Conservation (phyloP, 352 stramenopile genomes). For the Globisporangium parvum region DNA sequence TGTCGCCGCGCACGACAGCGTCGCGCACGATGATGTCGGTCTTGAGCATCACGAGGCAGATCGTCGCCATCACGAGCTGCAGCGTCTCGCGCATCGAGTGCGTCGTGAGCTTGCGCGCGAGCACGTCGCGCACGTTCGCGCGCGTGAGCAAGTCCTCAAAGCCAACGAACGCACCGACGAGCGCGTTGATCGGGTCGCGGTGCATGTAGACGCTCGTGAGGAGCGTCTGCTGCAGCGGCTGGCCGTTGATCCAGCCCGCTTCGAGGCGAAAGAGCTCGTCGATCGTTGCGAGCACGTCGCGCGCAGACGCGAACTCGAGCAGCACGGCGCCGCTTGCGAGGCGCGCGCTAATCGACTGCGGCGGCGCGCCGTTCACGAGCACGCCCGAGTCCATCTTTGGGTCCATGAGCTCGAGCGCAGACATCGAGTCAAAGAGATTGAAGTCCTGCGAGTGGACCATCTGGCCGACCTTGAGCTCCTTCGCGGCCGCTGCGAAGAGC, state of each 20-base stretch:
- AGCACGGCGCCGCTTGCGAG: conserved; percentile 30
- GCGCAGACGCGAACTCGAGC: conserved; percentile 57
- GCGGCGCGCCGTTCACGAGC: conserved; percentile 49
- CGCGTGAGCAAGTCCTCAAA: conserved; percentile 17
- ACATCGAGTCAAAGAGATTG: conserved; percentile 93
- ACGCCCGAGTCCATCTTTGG: conserved; percentile 92
- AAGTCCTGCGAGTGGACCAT: conserved; percentile 80
- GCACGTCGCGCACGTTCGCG: conserved; percentile 21
- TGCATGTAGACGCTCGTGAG: conserved; percentile 90
- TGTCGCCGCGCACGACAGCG: conserved; percentile 88
- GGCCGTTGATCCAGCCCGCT: conserved; percentile 76
- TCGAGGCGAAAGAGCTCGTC: conserved; percentile 74
- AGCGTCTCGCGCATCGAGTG: conserved; percentile 45
- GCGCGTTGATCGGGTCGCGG: conserved; percentile 57
- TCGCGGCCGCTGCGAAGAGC: conserved; percentile 30
- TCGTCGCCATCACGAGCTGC: conserved; percentile 63
- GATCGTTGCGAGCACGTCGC: conserved; percentile 68
- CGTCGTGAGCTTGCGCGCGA: conserved; percentile 24
- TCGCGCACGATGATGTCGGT: conserved; percentile 74
- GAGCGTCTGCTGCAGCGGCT: conserved; percentile 84
- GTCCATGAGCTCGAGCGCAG: conserved; percentile 92
- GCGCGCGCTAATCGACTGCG: conserved; percentile 47
- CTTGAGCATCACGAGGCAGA: conserved; percentile 65
- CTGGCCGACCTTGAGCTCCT: conserved; percentile 78
- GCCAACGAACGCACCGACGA: conserved; percentile 30